Evolutionary conservation across 106 monocot species (phyloP), one percentile per base, ranked within the genome.

Genomic region (Dendrobium officinale): DNA sequence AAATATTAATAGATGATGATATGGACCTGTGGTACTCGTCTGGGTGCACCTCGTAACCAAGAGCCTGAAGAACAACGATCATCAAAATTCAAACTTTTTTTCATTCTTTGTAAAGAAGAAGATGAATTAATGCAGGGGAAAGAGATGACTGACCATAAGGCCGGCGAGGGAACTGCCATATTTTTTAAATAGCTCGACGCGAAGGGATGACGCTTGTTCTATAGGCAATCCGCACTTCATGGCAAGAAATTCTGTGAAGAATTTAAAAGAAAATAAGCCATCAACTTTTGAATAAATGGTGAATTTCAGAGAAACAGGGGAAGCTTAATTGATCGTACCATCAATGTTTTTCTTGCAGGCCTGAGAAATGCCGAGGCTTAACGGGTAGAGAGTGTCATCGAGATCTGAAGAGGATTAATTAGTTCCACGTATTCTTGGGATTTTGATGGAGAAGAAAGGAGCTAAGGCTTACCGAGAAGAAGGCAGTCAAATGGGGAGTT

Each of bases 11-110:
- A 6, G 67, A 31, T 42, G 4, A 43, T 27, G 56, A 13, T 79
- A 19, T 77, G 37, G 16, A 91, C 96, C 96, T 92, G 84, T 96
- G 96, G 64, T 96, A 96, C 64, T 90, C 96, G 49, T 96, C 94
- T 8, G 96, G 90, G 59, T 96, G 87, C 16, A 92, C 83, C 61
- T 96, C 85, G 67, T 96, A 88, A 19, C 96, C 96, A 41, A 84
- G 87, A 13, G 88, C 90, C 96, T 96, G 82, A 19, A 54, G 64
- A 42, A 72, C 40, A 54, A 42, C 20, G 40, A 80, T 27, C 6
- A 55, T 56, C 3, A 68, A 78, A 37, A 17, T 29, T 17, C 0
- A 55, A 31, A 7, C 7, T 42, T 24, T 27, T 27, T 67, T 41
- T 41, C 0, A 10, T 67, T 55, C 33, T 66, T 9, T 40, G 41